Evolutionary conservation across 768 basidiomycete genomes (phyloP), one percentile per base, ranked within the genome.

Genomic region (Auricularia heimuer): DNA sequence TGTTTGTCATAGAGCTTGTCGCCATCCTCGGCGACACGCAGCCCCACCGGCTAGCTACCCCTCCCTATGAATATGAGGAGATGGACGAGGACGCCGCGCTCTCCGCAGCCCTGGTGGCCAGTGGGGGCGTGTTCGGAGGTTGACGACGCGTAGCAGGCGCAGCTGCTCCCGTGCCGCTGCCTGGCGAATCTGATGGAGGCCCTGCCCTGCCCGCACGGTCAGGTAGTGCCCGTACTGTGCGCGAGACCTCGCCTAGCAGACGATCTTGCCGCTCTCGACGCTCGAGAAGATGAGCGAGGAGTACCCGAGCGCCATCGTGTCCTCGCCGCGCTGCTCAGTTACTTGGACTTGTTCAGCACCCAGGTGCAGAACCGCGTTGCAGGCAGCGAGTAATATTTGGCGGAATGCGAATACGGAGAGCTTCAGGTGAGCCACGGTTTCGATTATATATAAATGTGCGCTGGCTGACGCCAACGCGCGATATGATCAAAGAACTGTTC

Each of bases 231-330:
- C n/a, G 94, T 96, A 36, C 82, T 99, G 60, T 98, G 96, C 83
- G 90, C 90, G 83, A 98, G 29, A 99, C 75, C 81, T 99, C 56
- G 97, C 97, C 14, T 97, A 98, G 74, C 97, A 99, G 77, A 98
- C 96, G 8, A n/a, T n/a, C n/a, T n/a, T n/a, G n/a, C n/a, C n/a
- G n/a, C 78, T 99, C 68, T 72, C 98, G 96, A 99, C 96, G 0
- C 80, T 97, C 79, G 93, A 98, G 78, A 99, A 99, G 78, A 95
- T 99, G 42, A 96, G 96, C 3, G 94, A 96, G 73, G 97, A 98
- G 75, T 95, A 94, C 69, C 95, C 97, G 0, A 89, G 90, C 68
- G 87, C 94, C 14, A 97, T 99, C 69, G 94, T 97, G 34, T 88
- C 33, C 81, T 99, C 21, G 85, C 90, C 10, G 95, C 96, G 34